phyloP scores from a whole-genome alignment of 148 eudicot genomes.

The Fagopyrum esculentum region DNA sequence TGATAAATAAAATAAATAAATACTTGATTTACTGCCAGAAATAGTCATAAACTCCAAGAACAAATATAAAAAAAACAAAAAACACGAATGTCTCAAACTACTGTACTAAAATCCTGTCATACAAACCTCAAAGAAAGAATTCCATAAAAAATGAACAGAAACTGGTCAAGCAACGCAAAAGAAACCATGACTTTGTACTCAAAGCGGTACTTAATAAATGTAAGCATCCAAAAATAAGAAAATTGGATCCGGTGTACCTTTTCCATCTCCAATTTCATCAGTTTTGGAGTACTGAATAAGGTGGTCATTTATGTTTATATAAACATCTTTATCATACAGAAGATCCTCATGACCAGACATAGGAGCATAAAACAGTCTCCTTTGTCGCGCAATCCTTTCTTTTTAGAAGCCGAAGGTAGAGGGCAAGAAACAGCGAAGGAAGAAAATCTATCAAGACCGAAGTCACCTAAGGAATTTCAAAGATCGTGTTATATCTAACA shows the following conservation, averaged over 20 bases:
- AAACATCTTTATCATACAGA: conserved; percentile 86
- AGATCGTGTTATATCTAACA: background rate
- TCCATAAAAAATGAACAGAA: too few species aligned
- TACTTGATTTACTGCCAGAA: too few species aligned
- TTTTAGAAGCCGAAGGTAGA: conserved; percentile 92
- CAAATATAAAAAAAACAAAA: too few species aligned
- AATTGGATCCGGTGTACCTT: background rate
- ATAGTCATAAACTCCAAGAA: too few species aligned
- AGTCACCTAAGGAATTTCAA: conserved; percentile 47
- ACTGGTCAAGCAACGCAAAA: too few species aligned
- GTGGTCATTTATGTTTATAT: conserved; percentile 80
- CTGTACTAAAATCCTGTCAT: too few species aligned
- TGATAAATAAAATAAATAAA: too few species aligned
- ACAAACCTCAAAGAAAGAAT: too few species aligned
- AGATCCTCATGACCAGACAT: conserved; percentile 96
- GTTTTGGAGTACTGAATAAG: conserved; percentile 82
- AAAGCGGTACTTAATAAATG: background rate
- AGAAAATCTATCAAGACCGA: conserved; percentile 55
- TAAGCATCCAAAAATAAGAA: background rate
- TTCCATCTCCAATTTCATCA: conserved; percentile 21
- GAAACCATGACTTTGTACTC: too few species aligned
- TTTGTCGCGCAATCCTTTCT: conserved; percentile 95
- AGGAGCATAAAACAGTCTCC: conserved; percentile 93
- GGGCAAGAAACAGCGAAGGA: conserved; percentile 90
- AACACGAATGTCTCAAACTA: too few species aligned